Conservation (phyloP, 2,329 filamentous ascomycete species). For the Immersiporthe knoxdaviesiana region DNA sequence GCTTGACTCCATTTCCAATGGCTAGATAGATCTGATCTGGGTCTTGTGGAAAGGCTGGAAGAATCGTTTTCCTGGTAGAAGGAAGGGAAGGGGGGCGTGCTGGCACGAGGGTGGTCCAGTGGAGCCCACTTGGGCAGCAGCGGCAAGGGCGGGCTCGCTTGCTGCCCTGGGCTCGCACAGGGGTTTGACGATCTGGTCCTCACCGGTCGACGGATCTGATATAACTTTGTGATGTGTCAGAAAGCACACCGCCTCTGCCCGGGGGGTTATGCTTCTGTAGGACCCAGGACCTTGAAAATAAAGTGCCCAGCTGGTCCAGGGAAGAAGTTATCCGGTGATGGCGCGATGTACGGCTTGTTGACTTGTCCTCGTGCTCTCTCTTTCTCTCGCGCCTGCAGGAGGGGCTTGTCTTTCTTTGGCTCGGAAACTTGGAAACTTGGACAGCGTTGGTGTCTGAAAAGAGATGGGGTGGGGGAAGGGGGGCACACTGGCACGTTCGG, state of each 20-base stretch:
- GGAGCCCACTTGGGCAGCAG: slow-evolving; percentile 18
- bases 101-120: slow-evolving; percentile 11
- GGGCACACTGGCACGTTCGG: neutral
- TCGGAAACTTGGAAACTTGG: neutral
- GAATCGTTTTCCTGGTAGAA: neutral
- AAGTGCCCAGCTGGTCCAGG: neutral
- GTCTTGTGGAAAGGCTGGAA: slow-evolving; percentile 9
- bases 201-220: slow-evolving; percentile 26
- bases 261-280: slow-evolving; percentile 1
- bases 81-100: neutral
- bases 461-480: too few relatives aligned
- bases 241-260: slow-evolving; percentile 18
- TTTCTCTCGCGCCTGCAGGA: neutral
- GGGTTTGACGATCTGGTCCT: slow-evolving; percentile 10
- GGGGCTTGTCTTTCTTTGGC: neutral
- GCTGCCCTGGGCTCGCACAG: slow-evolving; percentile 22
- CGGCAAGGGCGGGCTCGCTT: slow-evolving; percentile 15
- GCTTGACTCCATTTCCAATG: slow-evolving; percentile 19
- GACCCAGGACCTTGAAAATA: neutral
- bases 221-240: slow-evolving; percentile 24
- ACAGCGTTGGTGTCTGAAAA: neutral
- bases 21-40: slow-evolving; percentile 24
- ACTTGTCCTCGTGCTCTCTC: neutral
- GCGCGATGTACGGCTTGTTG: too few relatives aligned
- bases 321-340: neutral